Base-by-base conservation (phyloP, 305 asterid species). In the Petunia hybrid region DNA sequence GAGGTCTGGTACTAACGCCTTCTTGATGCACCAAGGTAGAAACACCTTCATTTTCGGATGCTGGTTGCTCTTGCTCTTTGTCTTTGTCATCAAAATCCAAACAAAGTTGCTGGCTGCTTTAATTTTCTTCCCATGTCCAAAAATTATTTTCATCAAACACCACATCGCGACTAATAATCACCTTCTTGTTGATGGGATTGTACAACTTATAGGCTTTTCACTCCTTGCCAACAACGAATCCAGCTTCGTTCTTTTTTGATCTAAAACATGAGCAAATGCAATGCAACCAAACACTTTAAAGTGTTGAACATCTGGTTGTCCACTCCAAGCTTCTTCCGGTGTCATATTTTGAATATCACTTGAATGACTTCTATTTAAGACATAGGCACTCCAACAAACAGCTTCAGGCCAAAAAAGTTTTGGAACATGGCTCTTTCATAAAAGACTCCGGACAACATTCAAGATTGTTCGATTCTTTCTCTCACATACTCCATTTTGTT, bases 401-500 rank as follows among this genome's bases (percentile, higher is more conserved):
- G 9, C 69, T 22, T 63, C 42, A 36, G 48, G 53, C 76, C 76
- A 69, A 16, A 69, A 69, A 36, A 3, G 2, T 69, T 41, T 69
- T 31, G 76, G 76, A 9, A 69, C 14, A 7, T 22, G 51, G 12
- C 55, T 69, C 36, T 7, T 41, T 8, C 2, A 6, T 39, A 69
- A 8, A 2, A 5, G 3, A 6, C 41, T 5, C 3, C 69, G 35
- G 13, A 63, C 69, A 40, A 63, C 38, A 22, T 69, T 22, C 31
- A 22, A 22, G 31, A 22, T 22, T 22, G 31, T 22, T 22, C 31
- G 31, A 22, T 22, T 22, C 14, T 36, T 69, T 7, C 76, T 40
- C 14, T 69, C 55, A n/a, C 55, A 40, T 2, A 69, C 55, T 6
- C 48, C 55, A 69, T 69, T 69, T 69, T 69, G 76, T 69, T 69